phyloP scores from a whole-genome alignment of 2,329 filamentous ascomycete species.

The Diaporthe sp. region DNA sequence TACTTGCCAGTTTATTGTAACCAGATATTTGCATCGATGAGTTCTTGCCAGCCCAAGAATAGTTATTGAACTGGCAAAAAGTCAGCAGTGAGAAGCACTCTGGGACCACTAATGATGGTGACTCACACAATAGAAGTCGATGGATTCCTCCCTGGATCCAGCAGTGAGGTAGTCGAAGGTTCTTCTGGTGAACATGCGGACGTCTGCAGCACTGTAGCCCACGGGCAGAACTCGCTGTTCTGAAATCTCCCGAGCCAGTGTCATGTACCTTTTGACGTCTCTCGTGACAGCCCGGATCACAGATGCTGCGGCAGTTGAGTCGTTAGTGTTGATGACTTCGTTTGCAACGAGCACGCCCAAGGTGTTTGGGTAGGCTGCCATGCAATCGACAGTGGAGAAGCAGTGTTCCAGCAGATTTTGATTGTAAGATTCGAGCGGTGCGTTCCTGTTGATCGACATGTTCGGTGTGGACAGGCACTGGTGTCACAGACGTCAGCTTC shows the following conservation, averaged over 20 bases:
- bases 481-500: neutral
- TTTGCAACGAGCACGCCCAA: slow-evolving; percentile 43
- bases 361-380: slow-evolving; percentile 45
- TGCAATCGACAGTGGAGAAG: slow-evolving; percentile 43
- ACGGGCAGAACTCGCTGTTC: slow-evolving; percentile 24
- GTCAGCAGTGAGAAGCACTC: neutral
- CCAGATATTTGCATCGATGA: slow-evolving; percentile 63
- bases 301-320: slow-evolving; percentile 32
- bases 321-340: slow-evolving; percentile 37
- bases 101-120: rapidly evolving
- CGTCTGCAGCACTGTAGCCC: slow-evolving; percentile 24
- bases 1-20: slow-evolving; percentile 53
- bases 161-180: slow-evolving; percentile 28
- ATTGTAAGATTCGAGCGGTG: slow-evolving; percentile 40
- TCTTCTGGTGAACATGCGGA: neutral
- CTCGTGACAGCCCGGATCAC: slow-evolving; percentile 43
- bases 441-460: slow-evolving; percentile 27
- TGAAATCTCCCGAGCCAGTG: neutral
- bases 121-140: slow-evolving; percentile 31
- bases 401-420: slow-evolving; percentile 25
- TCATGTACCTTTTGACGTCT: slow-evolving; percentile 45
- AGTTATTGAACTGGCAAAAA: slow-evolving; percentile 59
- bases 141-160: slow-evolving; percentile 6
- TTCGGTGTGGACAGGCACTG: slow-evolving; percentile 38
- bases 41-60: slow-evolving; percentile 65